Evolutionary conservation across 2,329 filamentous ascomycete species (phyloP), one percentile per base, ranked within the genome.

Genomic region (Metarhizium robertsii): DNA sequence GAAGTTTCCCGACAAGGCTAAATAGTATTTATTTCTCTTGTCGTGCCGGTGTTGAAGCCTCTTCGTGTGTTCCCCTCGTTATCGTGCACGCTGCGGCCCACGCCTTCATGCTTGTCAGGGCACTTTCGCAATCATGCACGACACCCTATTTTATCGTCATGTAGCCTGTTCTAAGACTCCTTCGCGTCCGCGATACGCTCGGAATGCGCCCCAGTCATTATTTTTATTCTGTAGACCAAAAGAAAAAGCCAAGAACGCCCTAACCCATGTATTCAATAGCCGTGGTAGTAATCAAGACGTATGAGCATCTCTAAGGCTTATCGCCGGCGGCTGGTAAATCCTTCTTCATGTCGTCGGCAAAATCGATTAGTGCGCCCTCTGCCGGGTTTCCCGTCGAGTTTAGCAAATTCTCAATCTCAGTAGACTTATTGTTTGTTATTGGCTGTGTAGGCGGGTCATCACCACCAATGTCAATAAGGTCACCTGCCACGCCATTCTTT

Each of bases 391-490:
- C 77, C 5, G 79, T 82, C 8, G 73, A 66, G 34, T 70, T 63
- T 18, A 82, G 69, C 66, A 80, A 63, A 10, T 60, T 56, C 40
- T 75, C 64, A 40, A 80, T 75, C 52, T 78, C 73, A 58, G 73
- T 58, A 36, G 62, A 55, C 4, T 59, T 40, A 32, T 58, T 57
- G 13, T 53, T 50, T 0, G 47, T 25, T 45, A 49, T 10, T 16
- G 43, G 34, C 6, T 20, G 13, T 45, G 30, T 36, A 7, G 58
- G 10, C 25, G 59, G 38, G 20, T 46, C 58, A 2, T 59, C 57
- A 32, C 79, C 75, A 7, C 77, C 79, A 62, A 85, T 79, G 61
- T 87, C 78, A 58, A 86, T 83, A 50, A 86, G 71, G 59, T 81
- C 66, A 11, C 66, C 64, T 8, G 60, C 56, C 32, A 58, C 32